Evolutionary conservation across 306 rosid genomes (phyloP).

Genomic region (Carpinus fangiana): DNA sequence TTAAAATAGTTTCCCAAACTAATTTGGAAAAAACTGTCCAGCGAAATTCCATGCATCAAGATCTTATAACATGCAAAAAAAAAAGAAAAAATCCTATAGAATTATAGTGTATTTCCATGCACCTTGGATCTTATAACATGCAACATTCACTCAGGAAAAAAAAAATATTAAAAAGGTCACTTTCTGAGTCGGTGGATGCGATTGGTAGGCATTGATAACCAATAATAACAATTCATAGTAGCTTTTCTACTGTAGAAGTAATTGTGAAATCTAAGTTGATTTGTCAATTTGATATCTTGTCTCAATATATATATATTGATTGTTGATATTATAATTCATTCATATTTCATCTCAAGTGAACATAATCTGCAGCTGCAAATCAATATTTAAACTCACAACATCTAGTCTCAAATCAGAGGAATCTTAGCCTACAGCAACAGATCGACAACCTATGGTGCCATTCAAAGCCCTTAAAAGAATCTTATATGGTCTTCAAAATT

Average conservation of each 20-base stretch:
- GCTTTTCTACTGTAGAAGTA: not conserved
- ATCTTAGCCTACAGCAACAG: not conserved
- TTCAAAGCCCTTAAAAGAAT: conserved; percentile 78
- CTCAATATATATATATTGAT: too few species aligned
- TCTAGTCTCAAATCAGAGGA: conserved; percentile 5
- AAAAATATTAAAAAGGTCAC: too few species aligned
- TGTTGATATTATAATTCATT: not conserved
- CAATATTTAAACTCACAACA: not conserved
- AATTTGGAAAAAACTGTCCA: too few species aligned
- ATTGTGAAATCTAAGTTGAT: not conserved
- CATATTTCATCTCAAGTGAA: not conserved
- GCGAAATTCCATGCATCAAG: too few species aligned
- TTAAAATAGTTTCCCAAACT: too few species aligned
- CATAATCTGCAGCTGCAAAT: not conserved
- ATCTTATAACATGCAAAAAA: too few species aligned
- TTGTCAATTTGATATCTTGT: not conserved
- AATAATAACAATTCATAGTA: not conserved
- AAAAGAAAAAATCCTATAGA: too few species aligned
- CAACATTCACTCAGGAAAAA: too few species aligned
- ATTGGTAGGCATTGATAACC: too few species aligned
- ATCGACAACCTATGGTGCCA: not conserved
- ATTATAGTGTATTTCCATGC: too few species aligned
- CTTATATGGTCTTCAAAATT: conserved; percentile 79
- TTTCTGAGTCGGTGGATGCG: too few species aligned
- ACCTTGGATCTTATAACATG: too few species aligned